Base-by-base conservation (phyloP, 2,329 filamentous ascomycete genomes). In the Scedosporium aurantiacum region DNA sequence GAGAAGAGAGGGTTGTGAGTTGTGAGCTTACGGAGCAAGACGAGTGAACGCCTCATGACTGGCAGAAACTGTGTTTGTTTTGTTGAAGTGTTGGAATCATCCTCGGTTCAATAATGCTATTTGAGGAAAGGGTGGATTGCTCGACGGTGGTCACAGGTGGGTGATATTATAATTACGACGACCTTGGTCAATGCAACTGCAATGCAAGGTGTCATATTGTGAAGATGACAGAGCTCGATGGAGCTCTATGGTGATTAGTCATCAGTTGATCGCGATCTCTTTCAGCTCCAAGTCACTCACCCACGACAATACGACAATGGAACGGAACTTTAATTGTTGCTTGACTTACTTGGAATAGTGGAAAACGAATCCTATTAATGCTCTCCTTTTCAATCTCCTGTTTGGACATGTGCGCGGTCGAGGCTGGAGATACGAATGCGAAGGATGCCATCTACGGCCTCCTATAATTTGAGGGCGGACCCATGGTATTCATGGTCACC, bases 341-440 rank as follows among this genome's bases (percentile, higher is more conserved):
- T n/a, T n/a, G n/a, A n/a, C n/a, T n/a, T n/a, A n/a, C n/a, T n/a
- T n/a, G n/a, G n/a, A n/a, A n/a, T n/a, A n/a, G n/a, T n/a, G n/a
- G n/a, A n/a, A n/a, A n/a, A n/a, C n/a, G n/a, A n/a, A n/a, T n/a
- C n/a, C n/a, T n/a, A n/a, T n/a, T n/a, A n/a, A n/a, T n/a, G n/a
- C n/a, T n/a, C n/a, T n/a, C 25, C 50, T 6, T 54, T 6, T 57
- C 40, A 16, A 61, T 40, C 25, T n/a, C 45, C 27, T n/a, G n/a
- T n/a, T n/a, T n/a, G n/a, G n/a, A 41, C 37, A 41, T 41, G 6
- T 41, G 14, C 37, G 14, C 37, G 14, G 37, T 64, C 40, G 56
- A 57, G 59, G 41, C n/a, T 59, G n/a, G 45, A 50, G 55, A 28
- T 60, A 40, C 43, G 60, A 58, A 52, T 61, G 63, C 63, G 60